Evolutionary conservation across 352 stramenopile species (phyloP), one percentile per base, ranked within the genome.

Genomic region (Peronospora destructor): DNA sequence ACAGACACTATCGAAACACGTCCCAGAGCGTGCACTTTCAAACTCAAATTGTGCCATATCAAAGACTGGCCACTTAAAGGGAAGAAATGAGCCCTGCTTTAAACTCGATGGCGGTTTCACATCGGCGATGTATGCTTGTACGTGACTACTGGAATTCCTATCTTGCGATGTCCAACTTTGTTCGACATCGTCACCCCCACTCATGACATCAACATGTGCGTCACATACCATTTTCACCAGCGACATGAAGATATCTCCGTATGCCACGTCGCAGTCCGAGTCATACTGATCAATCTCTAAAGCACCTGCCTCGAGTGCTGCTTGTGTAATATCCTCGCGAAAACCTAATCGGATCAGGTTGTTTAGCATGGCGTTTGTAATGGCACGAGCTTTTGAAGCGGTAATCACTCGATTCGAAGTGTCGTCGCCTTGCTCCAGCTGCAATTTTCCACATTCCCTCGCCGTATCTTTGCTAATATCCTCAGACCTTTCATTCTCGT

Each of bases 31-130:
- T 3, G 83, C 77, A 38, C 84, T 93, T 23, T 78, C 80, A 45
- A 93, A 91, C 51, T 93, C 83, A 19, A 91, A 93, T 54, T 91
- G 83, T 0, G 83, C 83, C 83, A 93, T 93, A 45, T 93, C 83
- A 48, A 93, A 91, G 6, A 93, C 80, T 19, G 83, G 83, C 83
- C 83, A 93, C 41, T 91, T 87, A 51, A 88, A 83, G n/a, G 69
- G 62, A 16, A 78, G 58, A 40, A 74, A 66, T 1, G 42, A 58
- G 4, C 33, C 41, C 25, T 57, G 55, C 26, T 67, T 59, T 25
- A 61, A 35, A 40, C 16, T 50, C 14, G 39, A 54, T 12, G 41
- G 23, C 4, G n/a, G 4, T 10, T 46, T 30, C 3, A 11, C n/a
- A 9, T 57, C 37, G 23, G 49, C 39, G 13, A 6, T 14, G 17